Base-by-base conservation (phyloP, 2,329 filamentous ascomycete genomes). In the Paecilomyces dactylethromorphus region DNA sequence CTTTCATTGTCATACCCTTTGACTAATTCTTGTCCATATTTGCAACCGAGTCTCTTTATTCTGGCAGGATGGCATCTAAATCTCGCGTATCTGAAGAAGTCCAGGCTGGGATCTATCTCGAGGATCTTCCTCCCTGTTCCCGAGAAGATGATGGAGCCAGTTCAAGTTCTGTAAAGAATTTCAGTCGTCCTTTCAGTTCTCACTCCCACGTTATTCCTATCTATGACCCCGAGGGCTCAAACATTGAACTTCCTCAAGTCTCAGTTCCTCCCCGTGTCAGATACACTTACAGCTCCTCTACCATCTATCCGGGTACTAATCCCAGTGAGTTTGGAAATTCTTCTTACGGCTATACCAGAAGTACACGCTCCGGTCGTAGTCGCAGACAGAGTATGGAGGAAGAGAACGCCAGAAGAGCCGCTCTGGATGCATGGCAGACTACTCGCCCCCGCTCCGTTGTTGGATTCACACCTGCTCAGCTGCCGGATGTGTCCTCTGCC, bases 391-490 rank as follows among this genome's bases (percentile, higher is more conserved):
- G 39, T 18, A 21, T 45, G 2, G 39, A 45, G 39, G 39, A 45
- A 18, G 39, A 45, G 15, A 45, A 45, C 15, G 6, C 7, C 7
- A 45, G 39, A 45, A 45, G 39, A 45, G 39, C 39, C 0, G 5
- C n/a, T 45, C 5, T 26, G 15, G n/a, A 21, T 45, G 33, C 29
- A 31, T 55, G 32, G 24, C 32, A 39, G 54, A 45, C 35, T 39
- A 35, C 32, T 24, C 54, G 54, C 22, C 54, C 32, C 24, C 56
- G 24, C 8, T 53, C 49, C 12, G 8, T 22, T 3, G 10, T 62
- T 6, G 58, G 58, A 6, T 32, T 62, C 32, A 62, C 60, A 11
- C 60, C 60, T 18, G 33, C 59, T 13, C 56, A 58, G 12, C 24
- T 60, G 15, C 59, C 58, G 10, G 59, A 56, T 3, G 53, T 56